phyloP scores from a whole-genome alignment of 495 filamentous ascomycete genomes.

The Chaetomium cochliodes region DNA sequence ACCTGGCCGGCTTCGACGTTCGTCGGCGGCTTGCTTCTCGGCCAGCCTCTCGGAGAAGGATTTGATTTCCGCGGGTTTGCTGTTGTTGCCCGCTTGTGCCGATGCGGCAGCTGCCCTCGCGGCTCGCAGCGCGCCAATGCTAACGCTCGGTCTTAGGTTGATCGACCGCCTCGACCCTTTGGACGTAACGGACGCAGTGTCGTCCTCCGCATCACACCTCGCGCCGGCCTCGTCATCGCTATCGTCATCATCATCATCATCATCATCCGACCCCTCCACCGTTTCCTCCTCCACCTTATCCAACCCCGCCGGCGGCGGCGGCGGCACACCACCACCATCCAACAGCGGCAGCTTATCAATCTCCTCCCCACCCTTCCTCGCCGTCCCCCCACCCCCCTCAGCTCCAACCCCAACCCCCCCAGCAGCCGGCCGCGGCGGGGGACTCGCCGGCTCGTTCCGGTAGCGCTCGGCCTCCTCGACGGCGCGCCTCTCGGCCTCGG shows the following conservation, averaged over 20 bases:
- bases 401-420: background rate
- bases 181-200: background rate
- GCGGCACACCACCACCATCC: conserved; percentile 13
- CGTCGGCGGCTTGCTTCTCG: conserved; percentile 3
- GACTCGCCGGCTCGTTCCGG: conserved; percentile 32
- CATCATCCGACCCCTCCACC: conserved; percentile 17
- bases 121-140: background rate
- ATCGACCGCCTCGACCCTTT: background rate
- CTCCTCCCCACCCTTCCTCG: background rate
- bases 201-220: conserved; percentile 7
- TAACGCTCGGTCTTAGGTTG: background rate
- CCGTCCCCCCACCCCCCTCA: background rate
- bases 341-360: conserved; percentile 20
- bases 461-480: conserved; percentile 36
- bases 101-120: background rate
- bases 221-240: conserved; percentile 14
- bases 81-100: background rate
- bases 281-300: conserved; percentile 26
- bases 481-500: conserved; percentile 31
- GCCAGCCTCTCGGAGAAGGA: conserved; percentile 1
- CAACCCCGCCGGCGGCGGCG: conserved; percentile 3
- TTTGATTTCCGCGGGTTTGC: background rate
- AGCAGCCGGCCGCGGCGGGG: background rate
- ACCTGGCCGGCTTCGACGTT: background rate
- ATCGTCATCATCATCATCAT: conserved; percentile 19